A percentile compares a stretch with the other conserved stretches of the same genome.
Conservation (phyloP, 306 rosid genomes). For the Trifolium subterraneum region DNA sequence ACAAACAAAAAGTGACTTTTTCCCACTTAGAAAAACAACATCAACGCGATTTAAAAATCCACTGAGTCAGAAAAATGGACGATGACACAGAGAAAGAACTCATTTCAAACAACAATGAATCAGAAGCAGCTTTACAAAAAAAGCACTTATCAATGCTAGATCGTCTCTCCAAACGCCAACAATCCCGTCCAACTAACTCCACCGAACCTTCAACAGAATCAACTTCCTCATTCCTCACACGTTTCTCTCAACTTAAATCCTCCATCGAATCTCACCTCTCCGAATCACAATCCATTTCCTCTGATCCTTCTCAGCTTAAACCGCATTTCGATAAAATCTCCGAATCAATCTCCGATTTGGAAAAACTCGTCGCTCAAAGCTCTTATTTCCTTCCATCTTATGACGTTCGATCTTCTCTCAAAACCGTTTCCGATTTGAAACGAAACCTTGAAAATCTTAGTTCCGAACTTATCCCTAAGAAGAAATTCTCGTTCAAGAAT, state of each 20-base stretch:
- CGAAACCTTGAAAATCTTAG: constrained; percentile 40
- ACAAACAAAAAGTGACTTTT: not conserved
- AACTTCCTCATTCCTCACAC: constrained; percentile 62
- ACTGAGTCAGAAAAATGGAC: constrained; percentile 20
- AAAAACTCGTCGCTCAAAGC: constrained; percentile 77
- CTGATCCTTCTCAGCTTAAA: constrained; percentile 54
- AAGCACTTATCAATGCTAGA: constrained; percentile 79
- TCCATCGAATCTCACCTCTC: constrained; percentile 61
- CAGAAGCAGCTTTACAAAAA: constrained; percentile 50
- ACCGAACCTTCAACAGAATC: constrained; percentile 59
- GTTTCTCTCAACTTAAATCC: constrained; percentile 58
- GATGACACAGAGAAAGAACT: constrained; percentile 23
- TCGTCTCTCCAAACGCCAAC: constrained; percentile 74
- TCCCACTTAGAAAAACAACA: not conserved
- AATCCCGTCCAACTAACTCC: constrained; percentile 52
- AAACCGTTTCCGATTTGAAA: constrained; percentile 64
- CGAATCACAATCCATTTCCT: constrained; percentile 45
- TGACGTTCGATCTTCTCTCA: constrained; percentile 80
- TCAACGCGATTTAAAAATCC: not conserved
- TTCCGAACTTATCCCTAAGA: constrained; percentile 65
- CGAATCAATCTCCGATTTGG: constrained; percentile 70
- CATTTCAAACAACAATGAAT: not conserved
- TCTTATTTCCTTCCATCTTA: constrained; percentile 78
- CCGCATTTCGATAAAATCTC: constrained; percentile 61
- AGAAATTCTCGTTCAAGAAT: constrained; percentile 76